Evolutionary conservation across 768 basidiomycete genomes (phyloP), one percentile per base, ranked within the genome.

Genomic region (Mycena pura): DNA sequence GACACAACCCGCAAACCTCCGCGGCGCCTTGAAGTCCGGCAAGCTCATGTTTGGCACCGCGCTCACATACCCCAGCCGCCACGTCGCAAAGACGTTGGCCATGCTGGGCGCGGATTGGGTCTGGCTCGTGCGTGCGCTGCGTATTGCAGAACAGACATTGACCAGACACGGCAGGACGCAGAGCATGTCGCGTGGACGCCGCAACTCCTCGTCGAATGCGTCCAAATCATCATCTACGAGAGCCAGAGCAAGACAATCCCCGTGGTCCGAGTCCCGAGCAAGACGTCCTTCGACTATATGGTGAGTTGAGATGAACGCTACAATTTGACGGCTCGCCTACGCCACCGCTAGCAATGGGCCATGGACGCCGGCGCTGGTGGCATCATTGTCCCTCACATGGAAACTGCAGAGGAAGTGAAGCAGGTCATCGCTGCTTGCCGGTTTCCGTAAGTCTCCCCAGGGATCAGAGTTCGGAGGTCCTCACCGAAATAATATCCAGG

Each of bases 341-440:
- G 21, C 27, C 25, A 45, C 22, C n/a, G 17, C 21, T 45, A 15
- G 25, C 19, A 11, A 5, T 60, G 59, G 59, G 51, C 53, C 14
- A 29, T 65, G 14, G 63, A 65, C 31, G 63, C 63, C 11, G 63
- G 63, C 2, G 59, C 63, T 14, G 63, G 59, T 19, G 63, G 63
- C 1, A 57, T 65, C 6, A 57, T 65, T 14, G 15, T 65, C 3
- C 63, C 63, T 1, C 63, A 60, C 15, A 9, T 65, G 1, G 59
- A 65, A 10, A 61, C 63, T 1, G 54, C 24, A 1, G 59, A 60
- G 10, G 63, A 65, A 31, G 36, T 65, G 17, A 52, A 60, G 38
- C 48, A 13, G 11, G 50, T 57, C 0, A 43, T 65, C 9, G 25
- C 38, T 3, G 49, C 63, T 9, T 65, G 63, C 40, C 58, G 58